phyloP scores from a whole-genome alignment of 2,329 filamentous ascomycete genomes.

The Aureobasidium sp. region DNA sequence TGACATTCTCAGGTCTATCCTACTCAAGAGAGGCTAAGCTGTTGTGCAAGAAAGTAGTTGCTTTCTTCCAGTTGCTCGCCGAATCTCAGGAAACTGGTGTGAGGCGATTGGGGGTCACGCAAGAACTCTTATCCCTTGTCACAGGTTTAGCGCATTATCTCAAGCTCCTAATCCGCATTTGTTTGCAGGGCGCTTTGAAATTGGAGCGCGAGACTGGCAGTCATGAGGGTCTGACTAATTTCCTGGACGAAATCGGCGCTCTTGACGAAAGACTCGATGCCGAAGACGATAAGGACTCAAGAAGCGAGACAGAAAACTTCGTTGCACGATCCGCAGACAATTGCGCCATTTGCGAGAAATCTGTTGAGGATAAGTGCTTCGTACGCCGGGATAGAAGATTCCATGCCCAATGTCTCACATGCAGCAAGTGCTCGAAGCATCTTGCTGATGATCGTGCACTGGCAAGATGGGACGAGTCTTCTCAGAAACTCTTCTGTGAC shows the following conservation, averaged over 20 bases:
- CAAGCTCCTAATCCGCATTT: slow-evolving; percentile 94
- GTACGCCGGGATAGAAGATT: slow-evolving; percentile 68
- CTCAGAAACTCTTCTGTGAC: slow-evolving; percentile 63
- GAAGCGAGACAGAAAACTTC: slow-evolving; percentile 35
- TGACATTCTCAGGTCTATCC: slow-evolving; percentile 51
- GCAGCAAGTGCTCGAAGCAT: slow-evolving; percentile 64
- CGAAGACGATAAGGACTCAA: slow-evolving; percentile 49
- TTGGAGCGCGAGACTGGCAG: slow-evolving; percentile 77
- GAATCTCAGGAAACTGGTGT: slow-evolving; percentile 91
- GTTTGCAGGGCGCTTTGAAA: slow-evolving; percentile 84
- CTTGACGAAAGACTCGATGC: slow-evolving; percentile 71
- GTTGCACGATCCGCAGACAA: slow-evolving; percentile 57
- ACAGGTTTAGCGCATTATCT: slow-evolving; percentile 95
- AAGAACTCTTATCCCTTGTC: slow-evolving; percentile 94
- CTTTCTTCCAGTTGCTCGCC: slow-evolving; percentile 90
- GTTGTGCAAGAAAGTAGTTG: slow-evolving; percentile 98
- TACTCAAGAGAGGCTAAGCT: slow-evolving; percentile 96
- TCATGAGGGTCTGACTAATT: slow-evolving; percentile 69
- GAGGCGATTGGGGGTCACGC: slow-evolving; percentile 87
- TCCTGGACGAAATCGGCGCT: slow-evolving; percentile 75
- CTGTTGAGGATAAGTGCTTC: slow-evolving; percentile 91
- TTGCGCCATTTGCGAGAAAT: slow-evolving; percentile 71
- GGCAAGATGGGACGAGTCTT: slow-evolving; percentile 62
- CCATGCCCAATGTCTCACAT: slow-evolving; percentile 72
- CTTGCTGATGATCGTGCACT: slow-evolving; percentile 62